Conservation (phyloP, 306 rosid species). For the Gleditsia sinensis region DNA sequence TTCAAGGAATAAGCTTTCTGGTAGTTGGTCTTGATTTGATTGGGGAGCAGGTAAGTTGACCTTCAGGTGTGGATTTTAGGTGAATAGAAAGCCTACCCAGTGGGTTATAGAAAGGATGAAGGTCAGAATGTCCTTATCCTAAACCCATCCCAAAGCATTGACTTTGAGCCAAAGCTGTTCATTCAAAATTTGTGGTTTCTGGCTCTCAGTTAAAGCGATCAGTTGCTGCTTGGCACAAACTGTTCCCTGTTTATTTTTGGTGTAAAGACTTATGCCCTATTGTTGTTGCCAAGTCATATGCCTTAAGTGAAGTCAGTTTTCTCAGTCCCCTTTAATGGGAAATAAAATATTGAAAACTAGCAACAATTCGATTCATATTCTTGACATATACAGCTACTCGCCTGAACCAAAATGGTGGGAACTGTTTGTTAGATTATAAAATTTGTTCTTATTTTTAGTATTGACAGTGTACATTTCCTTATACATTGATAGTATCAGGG, state of each 20-base stretch:
- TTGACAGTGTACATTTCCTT: constrained; percentile 42
- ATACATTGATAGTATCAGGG: too few species aligned
- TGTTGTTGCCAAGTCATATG: constrained; percentile 46
- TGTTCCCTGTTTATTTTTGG: constrained; percentile 38
- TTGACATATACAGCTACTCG: constrained; percentile 36
- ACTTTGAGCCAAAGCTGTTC: constrained; percentile 38
- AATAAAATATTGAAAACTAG: constrained; percentile 14
- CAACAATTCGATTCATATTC: constrained; percentile 23
- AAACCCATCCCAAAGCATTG: constrained; percentile 18
- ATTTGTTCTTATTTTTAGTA: constrained; percentile 51
- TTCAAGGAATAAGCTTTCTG: constrained; percentile 93
- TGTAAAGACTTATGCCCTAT: constrained; percentile 44
- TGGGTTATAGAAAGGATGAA: not conserved
- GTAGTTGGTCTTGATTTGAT: constrained; percentile 96
- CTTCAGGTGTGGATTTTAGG: constrained; percentile 27
- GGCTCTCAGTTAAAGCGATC: constrained; percentile 48
- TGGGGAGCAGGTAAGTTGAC: constrained; percentile 91
- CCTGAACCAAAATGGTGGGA: constrained; percentile 40
- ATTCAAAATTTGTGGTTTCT: constrained; percentile 27
- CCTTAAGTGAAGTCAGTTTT: constrained; percentile 20
- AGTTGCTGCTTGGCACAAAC: constrained; percentile 42
- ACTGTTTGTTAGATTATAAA: constrained; percentile 36
- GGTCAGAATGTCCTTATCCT: constrained; percentile 38
- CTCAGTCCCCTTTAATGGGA: constrained; percentile 26
- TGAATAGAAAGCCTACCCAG: constrained; percentile 32